A percentile compares a stretch with the other conserved stretches of the same genome.
phyloP scores from a whole-genome alignment of 2,329 filamentous ascomycete genomes.

The Emericellopsis atlantica region DNA sequence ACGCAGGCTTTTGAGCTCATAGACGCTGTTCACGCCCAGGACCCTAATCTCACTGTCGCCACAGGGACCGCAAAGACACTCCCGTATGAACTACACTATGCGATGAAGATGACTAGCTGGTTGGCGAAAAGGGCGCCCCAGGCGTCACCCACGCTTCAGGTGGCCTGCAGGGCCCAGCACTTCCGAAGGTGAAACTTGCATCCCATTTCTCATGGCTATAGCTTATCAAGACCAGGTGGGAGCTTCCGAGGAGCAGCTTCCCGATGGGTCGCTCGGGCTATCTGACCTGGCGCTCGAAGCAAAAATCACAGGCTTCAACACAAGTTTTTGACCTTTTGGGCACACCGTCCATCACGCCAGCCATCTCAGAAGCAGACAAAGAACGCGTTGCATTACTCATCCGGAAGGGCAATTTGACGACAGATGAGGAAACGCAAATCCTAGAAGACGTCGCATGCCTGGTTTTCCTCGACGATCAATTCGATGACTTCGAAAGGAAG shows the following conservation, averaged over 20 bases:
- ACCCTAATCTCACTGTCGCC: slow-evolving; percentile 24
- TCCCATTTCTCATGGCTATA: not conserved
- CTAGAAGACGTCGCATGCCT: slow-evolving; percentile 80
- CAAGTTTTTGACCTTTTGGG: slow-evolving; percentile 42
- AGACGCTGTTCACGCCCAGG: slow-evolving; percentile 45
- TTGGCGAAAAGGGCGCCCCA: slow-evolving; percentile 46
- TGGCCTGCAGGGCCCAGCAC: slow-evolving; percentile 77
- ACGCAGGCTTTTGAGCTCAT: slow-evolving; percentile 50
- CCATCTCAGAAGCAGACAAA: slow-evolving; percentile 35
- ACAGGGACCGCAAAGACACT: slow-evolving; percentile 27
- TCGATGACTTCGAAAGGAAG: slow-evolving; percentile 63
- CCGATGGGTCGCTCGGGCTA: slow-evolving; percentile 68
- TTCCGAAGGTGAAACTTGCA: slow-evolving; percentile 44
- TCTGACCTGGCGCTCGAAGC: slow-evolving; percentile 63
- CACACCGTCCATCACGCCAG: slow-evolving; percentile 19
- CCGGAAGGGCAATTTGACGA: slow-evolving; percentile 60
- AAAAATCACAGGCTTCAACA: slow-evolving; percentile 51
- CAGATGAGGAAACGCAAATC: slow-evolving; percentile 51
- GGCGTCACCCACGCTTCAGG: slow-evolving; percentile 53
- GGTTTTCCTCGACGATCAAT: slow-evolving; percentile 79
- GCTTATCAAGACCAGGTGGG: slow-evolving; percentile 41
- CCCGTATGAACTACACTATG: slow-evolving; percentile 76
- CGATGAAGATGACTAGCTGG: slow-evolving; percentile 65
- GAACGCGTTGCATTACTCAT: slow-evolving; percentile 58
- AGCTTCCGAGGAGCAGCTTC: slow-evolving; percentile 61